Evolutionary conservation across 2,329 filamentous ascomycete genomes (phyloP).

Genomic region (Epichloe baconii): DNA sequence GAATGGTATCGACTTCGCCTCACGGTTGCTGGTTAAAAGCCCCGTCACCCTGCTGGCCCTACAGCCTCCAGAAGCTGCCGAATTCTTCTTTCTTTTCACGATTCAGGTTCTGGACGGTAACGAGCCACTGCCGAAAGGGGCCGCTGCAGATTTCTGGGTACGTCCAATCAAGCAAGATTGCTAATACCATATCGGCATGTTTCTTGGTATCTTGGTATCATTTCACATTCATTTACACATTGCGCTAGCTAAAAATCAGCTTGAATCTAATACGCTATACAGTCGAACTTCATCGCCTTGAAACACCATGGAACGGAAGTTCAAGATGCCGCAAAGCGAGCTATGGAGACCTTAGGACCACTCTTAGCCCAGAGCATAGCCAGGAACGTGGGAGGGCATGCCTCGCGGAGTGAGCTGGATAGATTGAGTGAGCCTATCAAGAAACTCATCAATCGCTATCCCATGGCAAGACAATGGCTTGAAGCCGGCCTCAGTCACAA

Average conservation of each 20-base stretch:
- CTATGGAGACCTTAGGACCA: conserved; percentile 48
- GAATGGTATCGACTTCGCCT: conserved; percentile 59
- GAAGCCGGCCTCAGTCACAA: conserved; percentile 43
- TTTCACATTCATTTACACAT: neutral
- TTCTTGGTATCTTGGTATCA: neutral
- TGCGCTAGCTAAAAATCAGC: neutral
- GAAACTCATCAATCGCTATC: conserved; percentile 47
- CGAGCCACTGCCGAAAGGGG: conserved; percentile 63
- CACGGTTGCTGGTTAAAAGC: conserved; percentile 48
- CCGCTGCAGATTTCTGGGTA: conserved; percentile 66
- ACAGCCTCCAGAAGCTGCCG: conserved; percentile 42
- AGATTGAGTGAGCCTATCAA: conserved; percentile 58
- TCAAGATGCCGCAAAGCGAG: conserved; percentile 31
- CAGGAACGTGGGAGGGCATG: conserved; percentile 54
- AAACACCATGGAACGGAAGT: conserved; percentile 28
- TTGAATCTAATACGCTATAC: neutral
- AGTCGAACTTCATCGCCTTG: conserved; percentile 42
- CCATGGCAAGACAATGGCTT: conserved; percentile 47
- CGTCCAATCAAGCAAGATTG: conserved; percentile 11
- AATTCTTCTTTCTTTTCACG: conserved; percentile 59
- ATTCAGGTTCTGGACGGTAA: conserved; percentile 56
- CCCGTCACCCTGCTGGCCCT: conserved; percentile 47
- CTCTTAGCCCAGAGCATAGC: conserved; percentile 46
- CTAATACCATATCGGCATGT: neutral
- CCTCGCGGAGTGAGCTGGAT: conserved; percentile 59